Conservation (phyloP, 1,139 yeast species). For the Yamadazyma conglobata region DNA sequence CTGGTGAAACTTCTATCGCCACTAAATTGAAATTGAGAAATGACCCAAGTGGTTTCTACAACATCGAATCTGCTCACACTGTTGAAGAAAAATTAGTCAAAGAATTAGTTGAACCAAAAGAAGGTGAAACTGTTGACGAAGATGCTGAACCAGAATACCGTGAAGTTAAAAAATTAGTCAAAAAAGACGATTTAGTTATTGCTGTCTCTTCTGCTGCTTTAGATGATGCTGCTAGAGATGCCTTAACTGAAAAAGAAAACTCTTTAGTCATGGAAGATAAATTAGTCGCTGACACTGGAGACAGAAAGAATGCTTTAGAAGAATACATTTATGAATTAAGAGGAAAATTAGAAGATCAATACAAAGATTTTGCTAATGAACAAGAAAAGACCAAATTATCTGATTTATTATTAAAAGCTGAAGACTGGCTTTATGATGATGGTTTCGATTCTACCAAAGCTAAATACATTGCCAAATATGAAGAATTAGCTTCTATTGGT, state of each 20-base stretch:
- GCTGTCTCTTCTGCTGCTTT: conserved; percentile 59
- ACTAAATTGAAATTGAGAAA: conserved; percentile 93
- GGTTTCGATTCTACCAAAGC: conserved; percentile 97
- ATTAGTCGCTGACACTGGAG: conserved; percentile 97
- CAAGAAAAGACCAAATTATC: conserved; percentile 82
- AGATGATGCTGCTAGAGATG: conserved; percentile 53
- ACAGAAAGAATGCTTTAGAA: conserved; percentile 96
- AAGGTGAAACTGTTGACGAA: conserved; percentile 27
- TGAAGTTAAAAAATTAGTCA: conserved; percentile 90
- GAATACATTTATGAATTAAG: conserved; percentile 97
- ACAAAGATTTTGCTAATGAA: conserved; percentile 82
- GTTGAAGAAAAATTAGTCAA: conserved; percentile 88
- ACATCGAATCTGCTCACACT: conserved; percentile 91
- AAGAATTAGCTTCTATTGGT: conserved; percentile 93
- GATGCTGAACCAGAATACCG: conserved; percentile 79
- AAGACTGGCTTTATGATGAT: conserved; percentile 97
- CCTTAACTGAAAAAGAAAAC: conserved; percentile 75
- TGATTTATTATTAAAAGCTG: conserved; percentile 76
- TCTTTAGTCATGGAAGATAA: conserved; percentile 86
- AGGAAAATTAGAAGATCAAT: conserved; percentile 93
- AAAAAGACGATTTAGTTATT: conserved; percentile 72
- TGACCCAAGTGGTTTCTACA: conserved; percentile 95
- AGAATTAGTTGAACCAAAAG: conserved; percentile 72
- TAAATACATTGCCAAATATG: conserved; percentile 95
- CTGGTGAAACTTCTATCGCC: conserved; percentile 75